Percentiles rank a stretch among this genome's conserved stretches.
Conservation (phyloP, 106 monocot species). For the Apostasia ramifera region DNA sequence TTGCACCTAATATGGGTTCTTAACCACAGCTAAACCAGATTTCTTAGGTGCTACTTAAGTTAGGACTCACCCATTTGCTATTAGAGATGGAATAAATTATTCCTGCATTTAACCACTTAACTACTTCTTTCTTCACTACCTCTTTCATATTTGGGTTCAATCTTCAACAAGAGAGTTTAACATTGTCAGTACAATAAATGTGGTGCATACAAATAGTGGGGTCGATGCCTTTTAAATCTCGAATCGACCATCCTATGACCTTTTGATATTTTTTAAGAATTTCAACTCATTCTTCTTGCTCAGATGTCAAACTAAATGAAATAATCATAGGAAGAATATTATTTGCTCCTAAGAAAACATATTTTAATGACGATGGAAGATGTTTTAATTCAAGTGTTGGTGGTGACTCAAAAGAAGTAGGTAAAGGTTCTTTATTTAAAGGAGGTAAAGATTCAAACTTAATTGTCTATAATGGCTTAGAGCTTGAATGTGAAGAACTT, state of each 20-base stretch:
- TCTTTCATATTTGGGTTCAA: constrained; percentile 1
- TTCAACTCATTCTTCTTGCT: background rate
- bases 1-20: background rate
- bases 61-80: constrained; percentile 7
- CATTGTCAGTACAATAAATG: background rate
- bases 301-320: background rate
- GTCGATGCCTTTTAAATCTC: background rate
- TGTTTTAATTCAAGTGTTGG: background rate
- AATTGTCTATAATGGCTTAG: too few species aligned
- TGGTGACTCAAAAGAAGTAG: background rate
- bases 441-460: too few species aligned
- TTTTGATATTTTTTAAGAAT: background rate
- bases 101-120: constrained; percentile 9
- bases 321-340: background rate
- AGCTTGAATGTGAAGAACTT: too few species aligned
- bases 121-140: constrained; percentile 7
- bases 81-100: constrained; percentile 18
- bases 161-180: background rate
- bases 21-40: background rate
- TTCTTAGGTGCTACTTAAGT: constrained; percentile 12
- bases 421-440: background rate
- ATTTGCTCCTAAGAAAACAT: background rate
- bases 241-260: background rate
- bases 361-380: background rate
- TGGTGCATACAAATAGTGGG: background rate